These are phyloP conservation scores for Thielaviopsis ethacetica DNA, from an alignment of 2,329 filamentous ascomycete genomes.

Conservation along the genomic window DNA sequence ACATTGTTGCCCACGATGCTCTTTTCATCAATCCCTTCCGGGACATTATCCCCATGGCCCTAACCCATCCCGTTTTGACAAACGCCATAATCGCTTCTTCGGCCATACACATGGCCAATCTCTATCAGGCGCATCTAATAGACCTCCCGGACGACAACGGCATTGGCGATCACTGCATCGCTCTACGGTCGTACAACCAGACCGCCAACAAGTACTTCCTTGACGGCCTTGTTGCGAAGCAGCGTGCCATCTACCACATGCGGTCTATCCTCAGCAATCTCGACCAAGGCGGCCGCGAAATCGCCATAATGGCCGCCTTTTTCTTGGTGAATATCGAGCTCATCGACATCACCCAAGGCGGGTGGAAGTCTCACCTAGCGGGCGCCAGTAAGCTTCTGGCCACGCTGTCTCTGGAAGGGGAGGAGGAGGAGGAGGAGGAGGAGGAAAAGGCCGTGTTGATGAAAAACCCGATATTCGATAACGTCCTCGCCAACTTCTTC, in stretches of 20 bases:
- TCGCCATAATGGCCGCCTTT: conserved; percentile 30
- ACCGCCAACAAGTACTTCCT: conserved; percentile 25
- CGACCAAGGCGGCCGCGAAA: conserved; percentile 26
- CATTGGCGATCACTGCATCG: conserved; percentile 22
- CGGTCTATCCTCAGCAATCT: conserved; percentile 24
- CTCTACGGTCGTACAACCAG: conserved; percentile 23
- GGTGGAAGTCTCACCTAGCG: conserved; percentile 30
- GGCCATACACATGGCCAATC: conserved; percentile 32
- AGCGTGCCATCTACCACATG: conserved; percentile 29
- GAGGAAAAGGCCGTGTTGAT: conserved; percentile 14
- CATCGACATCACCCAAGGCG: conserved; percentile 29
- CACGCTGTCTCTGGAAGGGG: conserved; percentile 19
- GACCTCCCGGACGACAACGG: conserved; percentile 19
- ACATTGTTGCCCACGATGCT: conserved; percentile 33
- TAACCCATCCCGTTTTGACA: conserved; percentile 28
- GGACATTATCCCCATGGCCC: conserved; percentile 30
- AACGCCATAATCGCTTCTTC: conserved; percentile 33
- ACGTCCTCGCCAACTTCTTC: conserved; percentile 31
- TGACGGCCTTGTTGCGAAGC: conserved; percentile 30
- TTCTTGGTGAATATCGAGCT: conserved; percentile 36
- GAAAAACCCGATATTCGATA: conserved; percentile 23
- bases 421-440: conserved; percentile 15
- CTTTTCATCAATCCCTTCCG: conserved; percentile 31
- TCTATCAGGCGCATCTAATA: conserved; percentile 21
- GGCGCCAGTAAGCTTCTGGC: conserved; percentile 28